phyloP scores from a whole-genome alignment of 129 eudicot species.

The Silybum marianum region DNA sequence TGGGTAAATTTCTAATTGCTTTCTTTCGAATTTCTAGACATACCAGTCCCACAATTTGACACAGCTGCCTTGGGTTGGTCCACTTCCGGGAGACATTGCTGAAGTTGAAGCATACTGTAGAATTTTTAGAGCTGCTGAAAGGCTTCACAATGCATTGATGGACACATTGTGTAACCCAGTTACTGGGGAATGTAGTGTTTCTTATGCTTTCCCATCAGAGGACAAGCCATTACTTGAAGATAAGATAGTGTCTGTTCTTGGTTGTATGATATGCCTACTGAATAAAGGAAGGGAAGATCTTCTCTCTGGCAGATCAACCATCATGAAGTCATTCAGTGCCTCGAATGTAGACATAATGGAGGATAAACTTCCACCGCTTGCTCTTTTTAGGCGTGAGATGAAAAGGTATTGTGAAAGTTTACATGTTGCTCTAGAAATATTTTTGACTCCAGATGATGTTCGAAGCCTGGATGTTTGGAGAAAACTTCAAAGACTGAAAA shows the following conservation, averaged over 20 bases:
- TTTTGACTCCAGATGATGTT: constrained; percentile 67
- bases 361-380: constrained; percentile 88
- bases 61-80: constrained; percentile 87
- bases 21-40: constrained; percentile 36
- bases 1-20: constrained; percentile 11
- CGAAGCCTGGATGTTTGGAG: constrained; percentile 77
- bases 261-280: constrained; percentile 91
- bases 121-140: constrained; percentile 91
- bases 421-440: constrained; percentile 87
- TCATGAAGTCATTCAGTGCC: constrained; percentile 51
- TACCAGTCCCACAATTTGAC: constrained; percentile 60
- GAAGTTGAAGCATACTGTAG: constrained; percentile 98
- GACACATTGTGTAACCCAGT: constrained; percentile 83
- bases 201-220: constrained; percentile 76
- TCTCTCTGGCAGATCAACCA: constrained; percentile 79
- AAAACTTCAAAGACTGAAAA: constrained; percentile 80
- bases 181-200: constrained; percentile 93
- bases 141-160: constrained; percentile 83
- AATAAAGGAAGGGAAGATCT: constrained; percentile 95
- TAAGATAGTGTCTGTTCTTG: constrained; percentile 92
- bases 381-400: constrained; percentile 81
- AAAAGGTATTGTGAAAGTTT: constrained; percentile 95
- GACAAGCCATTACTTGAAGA: constrained; percentile 87
- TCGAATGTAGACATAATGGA: constrained; percentile 58
- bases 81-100: constrained; percentile 97